Evolutionary conservation across 2,329 filamentous ascomycete species (phyloP).

Genomic region (Fusarium torreyae): DNA sequence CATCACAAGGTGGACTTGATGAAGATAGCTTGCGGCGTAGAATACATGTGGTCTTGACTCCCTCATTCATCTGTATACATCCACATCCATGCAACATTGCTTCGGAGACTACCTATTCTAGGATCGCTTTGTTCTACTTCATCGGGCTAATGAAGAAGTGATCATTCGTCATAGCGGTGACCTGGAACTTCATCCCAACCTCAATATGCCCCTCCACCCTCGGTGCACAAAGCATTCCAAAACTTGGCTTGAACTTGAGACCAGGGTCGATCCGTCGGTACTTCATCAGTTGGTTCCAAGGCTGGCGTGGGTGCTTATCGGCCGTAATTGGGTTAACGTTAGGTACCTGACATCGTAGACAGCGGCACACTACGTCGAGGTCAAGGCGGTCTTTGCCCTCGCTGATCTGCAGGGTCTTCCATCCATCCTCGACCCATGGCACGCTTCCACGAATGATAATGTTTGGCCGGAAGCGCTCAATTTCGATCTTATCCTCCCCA

Average conservation of each 20-base stretch:
- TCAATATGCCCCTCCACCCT: constrained; percentile 67
- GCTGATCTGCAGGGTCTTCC: constrained; percentile 70
- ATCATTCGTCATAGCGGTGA: constrained; percentile 69
- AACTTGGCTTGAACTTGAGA: constrained; percentile 75
- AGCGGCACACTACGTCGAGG: constrained; percentile 72
- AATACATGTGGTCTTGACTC: neutral
- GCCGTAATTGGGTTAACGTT: constrained; percentile 76
- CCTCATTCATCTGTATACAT: neutral
- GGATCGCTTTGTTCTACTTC: constrained; percentile 32
- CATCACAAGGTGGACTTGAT: too few species aligned
- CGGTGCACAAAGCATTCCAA: constrained; percentile 76
- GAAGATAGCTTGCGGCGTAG: too few species aligned
- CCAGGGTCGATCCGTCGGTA: constrained; percentile 73
- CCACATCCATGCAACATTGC: too few species aligned
- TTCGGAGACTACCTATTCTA: too few species aligned
- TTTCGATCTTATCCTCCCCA: constrained; percentile 64
- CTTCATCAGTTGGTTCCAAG: constrained; percentile 74
- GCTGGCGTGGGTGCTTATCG: constrained; percentile 70
- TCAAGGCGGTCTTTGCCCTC: constrained; percentile 52
- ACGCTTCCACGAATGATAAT: constrained; percentile 70
- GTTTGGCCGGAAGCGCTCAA: constrained; percentile 76
- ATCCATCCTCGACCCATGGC: constrained; percentile 75
- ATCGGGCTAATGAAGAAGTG: constrained; percentile 59
- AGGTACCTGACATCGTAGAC: constrained; percentile 73
- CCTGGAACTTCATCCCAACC: constrained; percentile 72